Evolutionary conservation across 106 monocot species (phyloP), one percentile per base, ranked within the genome.

Genomic region (Iris macrosiphon): DNA sequence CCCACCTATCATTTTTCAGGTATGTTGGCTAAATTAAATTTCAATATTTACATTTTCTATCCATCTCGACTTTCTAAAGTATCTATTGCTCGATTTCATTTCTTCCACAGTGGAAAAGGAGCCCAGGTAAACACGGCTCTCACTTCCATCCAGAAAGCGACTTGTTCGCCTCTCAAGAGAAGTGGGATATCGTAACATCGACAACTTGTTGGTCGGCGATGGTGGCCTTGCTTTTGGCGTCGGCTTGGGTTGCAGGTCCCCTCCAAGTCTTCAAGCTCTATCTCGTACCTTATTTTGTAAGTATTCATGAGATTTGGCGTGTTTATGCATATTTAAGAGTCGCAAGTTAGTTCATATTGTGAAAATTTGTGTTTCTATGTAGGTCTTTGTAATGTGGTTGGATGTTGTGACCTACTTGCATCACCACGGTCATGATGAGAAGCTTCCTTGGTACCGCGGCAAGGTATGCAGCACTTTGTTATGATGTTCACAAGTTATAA

Each of bases 141-240:
- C 90, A 91, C 57, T 91, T 81, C 60, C 55, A 72, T 25, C 90
- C 90, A 1, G 33, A 55, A 4, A 91, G 90, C 31, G 69, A 75
- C 26, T 55, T 91, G 40, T 91, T 91, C 20, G 17, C 20, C 44
- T 72, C 72, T 4, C 53, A 59, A 20, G 85, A 91, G 52, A 72
- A 58, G 55, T 28, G 26, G 8, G 72, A 75, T 21, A 78, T 91
- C 24, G 5, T 79, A 10, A 64, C 69, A 6, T 91, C 85, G 0
- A 73, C 78, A 1, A 59, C 61, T n/a, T 83, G 92, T 44, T 92
- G 86, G 82, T 37, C 45, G 1, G 50, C 67, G 1, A 83, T 87
- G 92, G 31, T 69, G 5, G 48, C 50, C 1, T 28, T 76, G 19
- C 75, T 92, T 62, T 60, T 70, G 12, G 71, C 65, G 4, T 52